phyloP scores from a whole-genome alignment of 1,139 yeast species.

The Scheffersomyces segobiensis region DNA sequence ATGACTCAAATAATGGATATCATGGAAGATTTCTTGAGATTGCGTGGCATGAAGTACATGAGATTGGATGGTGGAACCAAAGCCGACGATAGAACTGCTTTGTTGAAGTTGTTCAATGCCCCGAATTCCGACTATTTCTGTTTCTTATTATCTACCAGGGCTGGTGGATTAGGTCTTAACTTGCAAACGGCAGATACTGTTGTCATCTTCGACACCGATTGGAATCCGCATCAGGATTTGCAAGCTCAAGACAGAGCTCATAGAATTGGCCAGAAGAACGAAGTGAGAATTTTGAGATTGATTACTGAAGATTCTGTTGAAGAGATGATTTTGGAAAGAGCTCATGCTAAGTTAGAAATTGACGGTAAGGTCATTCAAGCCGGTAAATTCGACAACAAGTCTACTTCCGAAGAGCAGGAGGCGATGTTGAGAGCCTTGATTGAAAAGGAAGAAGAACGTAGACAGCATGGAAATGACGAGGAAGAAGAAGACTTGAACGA shows the following conservation, averaged over 20 bases:
- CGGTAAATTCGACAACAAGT: slow-evolving; percentile 81
- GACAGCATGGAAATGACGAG: slow-evolving; percentile 39
- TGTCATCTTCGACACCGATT: slow-evolving; percentile 83
- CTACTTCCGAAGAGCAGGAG: slow-evolving; percentile 82
- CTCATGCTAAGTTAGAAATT: slow-evolving; percentile 78
- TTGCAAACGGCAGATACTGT: slow-evolving; percentile 89
- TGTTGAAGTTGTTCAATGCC: slow-evolving; percentile 71
- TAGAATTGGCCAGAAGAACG: slow-evolving; percentile 87
- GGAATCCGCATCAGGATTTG: slow-evolving; percentile 92
- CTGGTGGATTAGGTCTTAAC: slow-evolving; percentile 86
- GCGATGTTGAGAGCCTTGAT: slow-evolving; percentile 68
- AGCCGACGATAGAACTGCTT: slow-evolving; percentile 74
- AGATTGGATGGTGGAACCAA: slow-evolving; percentile 83
- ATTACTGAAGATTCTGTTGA: slow-evolving; percentile 83
- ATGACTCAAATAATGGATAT: slow-evolving; percentile 91
- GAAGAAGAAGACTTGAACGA: slow-evolving; percentile 67
- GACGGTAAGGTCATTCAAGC: slow-evolving; percentile 90
- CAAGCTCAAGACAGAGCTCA: slow-evolving; percentile 93
- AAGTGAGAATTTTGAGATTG: slow-evolving; percentile 75
- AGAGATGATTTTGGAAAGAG: slow-evolving; percentile 78
- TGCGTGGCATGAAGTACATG: slow-evolving; percentile 64
- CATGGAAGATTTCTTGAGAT: slow-evolving; percentile 79
- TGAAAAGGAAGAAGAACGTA: slow-evolving; percentile 68
- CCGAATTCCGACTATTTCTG: slow-evolving; percentile 74
- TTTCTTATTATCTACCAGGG: slow-evolving; percentile 79